Base-by-base conservation (phyloP, 2,329 filamentous ascomycete genomes). In the Coniosporium tulheliwenetii region DNA sequence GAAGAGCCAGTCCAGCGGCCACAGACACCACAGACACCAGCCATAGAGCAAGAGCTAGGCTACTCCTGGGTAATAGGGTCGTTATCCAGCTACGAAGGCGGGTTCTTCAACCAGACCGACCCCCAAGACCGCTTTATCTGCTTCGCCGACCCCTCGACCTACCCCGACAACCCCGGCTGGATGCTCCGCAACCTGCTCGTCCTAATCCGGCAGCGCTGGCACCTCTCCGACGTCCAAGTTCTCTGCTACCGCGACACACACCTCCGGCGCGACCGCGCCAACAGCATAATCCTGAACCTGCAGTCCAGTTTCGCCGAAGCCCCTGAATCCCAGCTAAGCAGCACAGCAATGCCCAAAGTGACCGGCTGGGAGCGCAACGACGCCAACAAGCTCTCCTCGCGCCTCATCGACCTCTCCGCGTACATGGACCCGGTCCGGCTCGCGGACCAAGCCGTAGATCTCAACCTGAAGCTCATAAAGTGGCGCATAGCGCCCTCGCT, bases 391-490 rank as follows among this genome's bases (percentile, higher is more conserved):
- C 67, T 96, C 13, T 75, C 76, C 13, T 78, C 83, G 12, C 79
- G 83, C 48, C 73, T 81, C 13, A 85, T 85, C 10, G 85, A 93
- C 52, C 69, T 98, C 8, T 81, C 82, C 14, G 85, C 91, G 51
- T 93, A 94, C 51, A 89, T 98, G 81, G 87, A 98, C 54, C 89
- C 91, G 5, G 68, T 73, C 30, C 79, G 79, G 50, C 68, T 96
- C 13, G 91, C 91, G 15, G 87, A 96, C 55, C 86, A 93, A 57
- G 86, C 87, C 1, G 89, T 96, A 8, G 91, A 98, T 54, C 71
- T 98, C 43, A 98, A 98, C 54, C 69, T 96, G 44, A 96, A 96
- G 62, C 71, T 98, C 43, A 98, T 98, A 79, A 98, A 95, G 64
- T 98, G 91, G 91, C 79, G 91, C 33, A 85, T 98, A 52, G 85